Percentiles rank a stretch among this genome's conserved stretches.
Evolutionary conservation across 2,329 filamentous ascomycete species (phyloP).

Genomic region (Orbilia ellipsospora): DNA sequence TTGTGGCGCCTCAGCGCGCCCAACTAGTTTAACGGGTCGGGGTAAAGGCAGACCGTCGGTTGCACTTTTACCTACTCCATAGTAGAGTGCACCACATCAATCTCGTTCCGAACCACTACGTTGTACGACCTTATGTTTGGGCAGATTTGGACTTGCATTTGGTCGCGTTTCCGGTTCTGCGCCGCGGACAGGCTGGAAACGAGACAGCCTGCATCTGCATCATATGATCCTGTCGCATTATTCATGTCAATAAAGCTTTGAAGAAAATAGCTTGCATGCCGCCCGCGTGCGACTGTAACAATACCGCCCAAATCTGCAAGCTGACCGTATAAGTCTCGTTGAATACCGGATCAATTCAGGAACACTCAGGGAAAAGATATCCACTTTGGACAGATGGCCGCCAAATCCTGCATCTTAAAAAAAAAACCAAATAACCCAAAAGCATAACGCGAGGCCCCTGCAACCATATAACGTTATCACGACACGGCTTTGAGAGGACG

Average conservation of each 20-base stretch:
- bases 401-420: background rate
- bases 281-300: background rate
- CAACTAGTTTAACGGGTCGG: background rate
- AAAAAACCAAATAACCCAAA: constrained; percentile 4
- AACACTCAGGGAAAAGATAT: background rate
- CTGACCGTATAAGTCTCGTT: too few relatives aligned
- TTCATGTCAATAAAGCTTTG: too few relatives aligned
- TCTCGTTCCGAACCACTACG: constrained; percentile 27
- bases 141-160: background rate
- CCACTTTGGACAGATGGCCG: background rate
- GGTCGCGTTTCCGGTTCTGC: background rate
- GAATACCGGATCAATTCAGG: too few relatives aligned
- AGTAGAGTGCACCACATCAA: too few relatives aligned
- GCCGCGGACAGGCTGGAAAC: too few relatives aligned
- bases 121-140: background rate
- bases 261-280: too few relatives aligned
- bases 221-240: too few relatives aligned
- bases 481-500: constrained; percentile 11
- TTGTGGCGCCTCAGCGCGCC: constrained; percentile 2
- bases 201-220: too few relatives aligned
- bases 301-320: too few relatives aligned
- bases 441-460: constrained; percentile 45
- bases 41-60: constrained; percentile 45
- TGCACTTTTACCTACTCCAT: constrained; percentile 9
- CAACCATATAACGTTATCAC: constrained; percentile 46